Evolutionary conservation across 1,284 basidiomycete genomes (phyloP).

Genomic region (Xanthoconium separans): DNA sequence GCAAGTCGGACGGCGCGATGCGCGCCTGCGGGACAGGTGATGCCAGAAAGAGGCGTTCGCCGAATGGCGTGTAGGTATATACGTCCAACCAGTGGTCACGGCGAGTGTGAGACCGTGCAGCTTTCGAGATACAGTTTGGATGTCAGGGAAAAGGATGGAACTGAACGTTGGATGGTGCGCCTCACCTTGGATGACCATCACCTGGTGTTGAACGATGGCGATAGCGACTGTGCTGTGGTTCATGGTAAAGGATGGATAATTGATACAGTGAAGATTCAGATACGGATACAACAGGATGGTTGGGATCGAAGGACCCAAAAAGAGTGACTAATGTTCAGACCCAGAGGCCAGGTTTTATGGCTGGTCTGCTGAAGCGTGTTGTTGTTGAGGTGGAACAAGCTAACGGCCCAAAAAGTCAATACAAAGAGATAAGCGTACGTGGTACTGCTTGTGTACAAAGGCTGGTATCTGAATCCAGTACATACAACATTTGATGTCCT

Average conservation of each 20-base stretch:
- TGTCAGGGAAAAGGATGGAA: slow-evolving; percentile 4
- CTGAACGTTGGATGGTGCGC: background rate
- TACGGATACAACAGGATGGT: slow-evolving; percentile 17
- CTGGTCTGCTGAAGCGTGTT: background rate
- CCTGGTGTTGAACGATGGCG: slow-evolving; percentile 62
- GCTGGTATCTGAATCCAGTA: too few species aligned
- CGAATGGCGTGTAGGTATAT: slow-evolving; percentile 58
- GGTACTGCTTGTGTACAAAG: too few species aligned
- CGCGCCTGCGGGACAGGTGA: slow-evolving; percentile 56
- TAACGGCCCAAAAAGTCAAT: background rate
- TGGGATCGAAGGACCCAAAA: slow-evolving; percentile 6
- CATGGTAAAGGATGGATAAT: slow-evolving; percentile 38
- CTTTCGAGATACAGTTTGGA: slow-evolving; percentile 33
- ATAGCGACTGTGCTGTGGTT: slow-evolving; percentile 59
- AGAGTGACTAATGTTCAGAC: background rate
- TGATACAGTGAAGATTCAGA: slow-evolving; percentile 14
- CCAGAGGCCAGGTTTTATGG: slow-evolving; percentile 19
- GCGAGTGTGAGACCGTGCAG: slow-evolving; percentile 49
- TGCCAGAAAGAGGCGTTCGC: slow-evolving; percentile 59
- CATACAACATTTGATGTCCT: background rate
- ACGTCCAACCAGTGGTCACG: slow-evolving; percentile 62
- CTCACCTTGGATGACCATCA: slow-evolving; percentile 64
- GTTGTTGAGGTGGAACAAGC: slow-evolving; percentile 19
- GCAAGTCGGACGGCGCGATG: slow-evolving; percentile 54
- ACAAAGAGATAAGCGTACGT: slow-evolving; percentile 7